Base-by-base conservation (phyloP, 2,329 filamentous ascomycete species). In the Sporothrix inflata region DNA sequence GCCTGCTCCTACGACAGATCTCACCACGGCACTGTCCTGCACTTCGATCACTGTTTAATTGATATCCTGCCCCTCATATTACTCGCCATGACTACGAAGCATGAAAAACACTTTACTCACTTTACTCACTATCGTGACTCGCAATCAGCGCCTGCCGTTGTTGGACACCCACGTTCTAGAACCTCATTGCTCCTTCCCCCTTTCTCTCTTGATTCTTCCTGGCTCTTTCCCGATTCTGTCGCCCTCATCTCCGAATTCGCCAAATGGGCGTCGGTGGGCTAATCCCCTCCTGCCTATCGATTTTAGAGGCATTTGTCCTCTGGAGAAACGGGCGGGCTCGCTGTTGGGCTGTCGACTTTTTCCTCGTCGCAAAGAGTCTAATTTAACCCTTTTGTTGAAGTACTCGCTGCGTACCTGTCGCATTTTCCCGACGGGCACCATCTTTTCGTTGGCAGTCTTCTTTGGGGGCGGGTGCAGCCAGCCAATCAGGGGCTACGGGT, bases 401-500 rank as follows among this genome's bases (percentile, higher is more conserved):
- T 66, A 66, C 42, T 49, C 24, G 6, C 42, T 49, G 3, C 14
- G 63, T 66, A 66, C 63, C 63, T 34, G 63, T 34, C 63, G 45
- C 24, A 40, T 27, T 65, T 45, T 66, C 45, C 24, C 63, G 21
- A 45, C 61, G 63, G 63, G 7, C 42, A 66, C 40, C 61, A 47
- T 65, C 61, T 42, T 65, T 63, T 14, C 30, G 55, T 16, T 60
- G 34, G 57, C 9, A 16, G 60, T 40, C 47, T 34, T 67, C 53
- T 45, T 45, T 42, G 21, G 49, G 49, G 21, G 45, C 69, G n/a
- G 69, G 57, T 63, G 34, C 42, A 65, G 57, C 27, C 57, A 49
- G 60, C 70, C 70, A 71, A 71, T 71, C 21, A 67, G 47, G 16
- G 8, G 47, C 34, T 2, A 12, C 60, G 49, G 70, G 70, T 71